Evolutionary conservation across 2,329 filamentous ascomycete genomes (phyloP), one percentile per base, ranked within the genome.

Genomic region (Annulohypoxylon truncatum): DNA sequence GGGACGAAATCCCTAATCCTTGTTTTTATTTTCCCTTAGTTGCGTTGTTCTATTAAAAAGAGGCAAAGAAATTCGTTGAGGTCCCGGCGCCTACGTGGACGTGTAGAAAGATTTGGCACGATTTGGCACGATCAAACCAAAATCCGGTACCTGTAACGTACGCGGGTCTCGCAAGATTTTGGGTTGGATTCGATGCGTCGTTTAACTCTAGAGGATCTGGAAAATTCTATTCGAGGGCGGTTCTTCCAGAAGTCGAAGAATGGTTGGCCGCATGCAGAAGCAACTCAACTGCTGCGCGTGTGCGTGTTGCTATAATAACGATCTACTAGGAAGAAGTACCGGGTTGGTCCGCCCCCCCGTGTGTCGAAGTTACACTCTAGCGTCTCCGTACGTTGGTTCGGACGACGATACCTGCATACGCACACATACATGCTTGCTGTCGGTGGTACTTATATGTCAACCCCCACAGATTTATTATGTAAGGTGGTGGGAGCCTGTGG

Each of bases 321-420:
- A 69, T 69, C 67, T 69, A 69, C 67, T 69, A 69, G 67, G 67
- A 69, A 69, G 60, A 64, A 64, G 67, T 69, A 69, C 67, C 67
- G 67, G 67, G 67, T 69, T 69, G 63, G 61, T 61, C 64, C 67
- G 67, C 52, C 57, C 64, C 63, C 67, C 67, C 51, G 67, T 69
- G 60, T 69, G 64, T 61, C 60, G 26, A 67, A 69, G 66, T 69
- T 67, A 31, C 66, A 69, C 63, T 67, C 54, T 61, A 48, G 54
- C 28, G 29, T 35, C 53, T 53, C 59, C 59, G 60, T 61, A 69
- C 56, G 67, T 69, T 69, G 67, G 67, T 67, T 59, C 60, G 58
- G 64, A 60, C 64, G n/a, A 63, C 59, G 64, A 70, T 66, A 63
- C 67, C 55, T 66, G 64, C 64, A 64, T 67, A 42, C 15, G 13